Conservation (phyloP, 768 basidiomycete genomes). For the Leccinum rimulosum region DNA sequence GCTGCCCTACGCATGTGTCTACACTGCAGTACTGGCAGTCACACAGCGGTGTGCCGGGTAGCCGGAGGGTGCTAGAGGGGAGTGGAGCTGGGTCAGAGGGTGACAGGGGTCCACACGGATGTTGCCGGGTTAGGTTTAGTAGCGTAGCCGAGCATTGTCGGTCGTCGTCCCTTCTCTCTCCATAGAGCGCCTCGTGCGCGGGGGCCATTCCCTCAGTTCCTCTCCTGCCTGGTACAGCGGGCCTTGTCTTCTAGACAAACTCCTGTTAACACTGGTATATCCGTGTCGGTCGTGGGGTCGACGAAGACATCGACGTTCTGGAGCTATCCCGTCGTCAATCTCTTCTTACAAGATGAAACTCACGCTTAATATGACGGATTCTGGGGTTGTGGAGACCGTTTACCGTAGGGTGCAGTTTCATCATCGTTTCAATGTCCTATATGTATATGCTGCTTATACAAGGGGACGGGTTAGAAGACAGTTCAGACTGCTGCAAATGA, state of each 20-base stretch:
- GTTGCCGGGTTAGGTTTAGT: too few species aligned
- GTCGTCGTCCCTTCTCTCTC: too few species aligned
- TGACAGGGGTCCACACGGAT: too few species aligned
- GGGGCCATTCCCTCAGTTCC: too few species aligned
- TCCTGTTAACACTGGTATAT: constrained; percentile 54
- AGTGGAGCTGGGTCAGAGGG: too few species aligned
- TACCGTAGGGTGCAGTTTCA: constrained; percentile 52
- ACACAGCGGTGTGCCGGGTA: too few species aligned
- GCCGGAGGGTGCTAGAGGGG: too few species aligned
- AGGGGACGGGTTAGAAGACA: background rate
- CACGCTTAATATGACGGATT: constrained; percentile 47
- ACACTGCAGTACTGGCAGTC: constrained; percentile 36
- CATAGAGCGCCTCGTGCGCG: too few species aligned
- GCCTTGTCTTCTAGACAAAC: constrained; percentile 53
- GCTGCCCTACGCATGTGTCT: constrained; percentile 39
- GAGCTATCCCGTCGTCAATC: background rate
- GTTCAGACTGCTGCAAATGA: background rate
- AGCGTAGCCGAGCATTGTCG: too few species aligned
- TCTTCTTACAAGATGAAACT: constrained; percentile 9
- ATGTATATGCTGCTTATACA: background rate
- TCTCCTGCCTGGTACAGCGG: too few species aligned
- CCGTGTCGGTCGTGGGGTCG: constrained; percentile 39
- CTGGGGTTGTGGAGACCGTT: constrained; percentile 60
- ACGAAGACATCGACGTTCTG: constrained; percentile 45
- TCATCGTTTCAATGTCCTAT: background rate